These are phyloP conservation scores for Pichia exigua DNA, from an alignment of 805 yeast genomes.

Conservation along the genomic window DNA sequence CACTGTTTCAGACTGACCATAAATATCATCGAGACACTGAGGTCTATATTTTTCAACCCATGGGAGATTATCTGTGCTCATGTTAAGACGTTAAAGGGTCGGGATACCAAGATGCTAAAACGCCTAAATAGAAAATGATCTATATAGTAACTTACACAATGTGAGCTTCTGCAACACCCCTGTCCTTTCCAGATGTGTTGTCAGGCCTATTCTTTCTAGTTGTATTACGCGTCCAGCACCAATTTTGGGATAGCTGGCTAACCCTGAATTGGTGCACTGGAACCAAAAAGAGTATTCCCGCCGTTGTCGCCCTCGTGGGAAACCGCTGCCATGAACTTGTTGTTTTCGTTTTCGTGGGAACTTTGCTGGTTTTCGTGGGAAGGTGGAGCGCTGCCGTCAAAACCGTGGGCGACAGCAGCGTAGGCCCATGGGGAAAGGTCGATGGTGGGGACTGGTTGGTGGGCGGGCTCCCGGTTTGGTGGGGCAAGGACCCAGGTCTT, in stretches of 20 bases:
- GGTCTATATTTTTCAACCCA: slow-evolving; percentile 98
- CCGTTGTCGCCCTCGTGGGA: neutral
- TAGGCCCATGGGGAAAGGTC: neutral
- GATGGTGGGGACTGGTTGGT: neutral
- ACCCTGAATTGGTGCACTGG: neutral
- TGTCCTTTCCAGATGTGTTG: no score
- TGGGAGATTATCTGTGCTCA: slow-evolving; percentile 45
- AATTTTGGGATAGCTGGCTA: no score
- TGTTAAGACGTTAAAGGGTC: neutral
- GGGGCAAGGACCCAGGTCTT: neutral
- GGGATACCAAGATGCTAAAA: no score
- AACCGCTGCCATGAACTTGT: neutral
- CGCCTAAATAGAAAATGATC: no score
- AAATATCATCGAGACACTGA: slow-evolving; percentile 68
- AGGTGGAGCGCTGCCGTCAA: neutral
- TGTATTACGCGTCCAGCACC: neutral
- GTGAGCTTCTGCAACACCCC: no score
- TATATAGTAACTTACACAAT: no score
- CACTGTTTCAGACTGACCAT: slow-evolving; percentile 85
- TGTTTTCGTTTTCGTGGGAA: neutral
- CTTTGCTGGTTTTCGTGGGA: neutral
- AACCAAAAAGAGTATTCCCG: slow-evolving; percentile 6
- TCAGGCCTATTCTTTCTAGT: no score
- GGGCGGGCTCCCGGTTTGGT: neutral
- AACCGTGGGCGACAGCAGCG: neutral